These are phyloP conservation scores for Sungouiozyma intestinalis DNA, from an alignment of 805 yeast species.

Conservation along the genomic window DNA sequence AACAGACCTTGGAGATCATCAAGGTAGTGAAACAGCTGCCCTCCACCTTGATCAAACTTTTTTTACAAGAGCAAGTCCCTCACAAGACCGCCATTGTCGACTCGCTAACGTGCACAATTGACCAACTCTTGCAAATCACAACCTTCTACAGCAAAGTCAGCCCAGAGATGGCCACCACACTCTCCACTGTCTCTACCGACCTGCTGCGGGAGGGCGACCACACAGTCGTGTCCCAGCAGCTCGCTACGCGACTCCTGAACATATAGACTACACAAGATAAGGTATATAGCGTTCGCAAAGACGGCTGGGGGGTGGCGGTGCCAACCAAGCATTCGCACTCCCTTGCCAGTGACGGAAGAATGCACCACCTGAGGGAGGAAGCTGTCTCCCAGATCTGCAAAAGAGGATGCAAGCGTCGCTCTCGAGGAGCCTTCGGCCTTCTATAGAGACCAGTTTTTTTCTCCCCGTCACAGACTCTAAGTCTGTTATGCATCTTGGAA, in stretches of 20 bases:
- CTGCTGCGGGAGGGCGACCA: background rate
- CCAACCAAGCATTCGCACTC: too few species aligned
- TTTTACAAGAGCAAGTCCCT: background rate
- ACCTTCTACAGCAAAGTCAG: background rate
- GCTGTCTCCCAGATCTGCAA: too few species aligned
- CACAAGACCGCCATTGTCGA: background rate
- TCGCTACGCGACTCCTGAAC: background rate
- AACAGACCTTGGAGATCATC: constrained; percentile 14
- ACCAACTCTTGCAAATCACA: background rate
- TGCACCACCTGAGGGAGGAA: too few species aligned
- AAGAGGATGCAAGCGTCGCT: too few species aligned
- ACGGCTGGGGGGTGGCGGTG: too few species aligned
- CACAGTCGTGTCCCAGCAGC: background rate
- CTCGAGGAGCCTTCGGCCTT: too few species aligned
- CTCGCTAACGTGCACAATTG: background rate
- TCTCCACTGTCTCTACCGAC: background rate
- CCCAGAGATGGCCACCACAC: background rate
- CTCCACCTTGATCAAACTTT: constrained; percentile 10
- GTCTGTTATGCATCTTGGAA: background rate
- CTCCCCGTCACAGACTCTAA: too few species aligned
- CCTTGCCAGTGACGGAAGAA: too few species aligned
- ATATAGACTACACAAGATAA: background rate
- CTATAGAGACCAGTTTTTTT: too few species aligned
- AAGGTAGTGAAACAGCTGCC: constrained; percentile 17
- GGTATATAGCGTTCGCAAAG: too few species aligned